Base-by-base conservation (phyloP, 768 basidiomycete genomes). In the Cyathus striatus region DNA sequence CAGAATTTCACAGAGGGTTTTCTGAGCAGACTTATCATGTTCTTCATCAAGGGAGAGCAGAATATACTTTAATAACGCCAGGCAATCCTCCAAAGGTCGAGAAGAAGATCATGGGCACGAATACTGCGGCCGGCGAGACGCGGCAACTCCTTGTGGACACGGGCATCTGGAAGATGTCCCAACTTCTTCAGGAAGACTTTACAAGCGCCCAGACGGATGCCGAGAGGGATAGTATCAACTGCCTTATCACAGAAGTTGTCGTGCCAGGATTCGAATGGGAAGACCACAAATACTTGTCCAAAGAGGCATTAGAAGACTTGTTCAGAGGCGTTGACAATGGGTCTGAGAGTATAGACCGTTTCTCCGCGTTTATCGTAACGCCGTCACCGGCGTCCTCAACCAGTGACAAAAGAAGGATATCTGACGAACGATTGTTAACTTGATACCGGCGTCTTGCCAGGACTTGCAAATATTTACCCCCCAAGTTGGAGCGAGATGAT, bases 211-310 rank as follows among this genome's bases (percentile, higher is more conserved):
- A 49, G 32, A 60, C 66, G 3, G 44, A 52, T 5, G 61, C 64
- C 38, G 56, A 66, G 32, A 56, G 58, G 44, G 57, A 65, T 25
- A 44, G 51, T n/a, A 60, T 61, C 0, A 71, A 77, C 4, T 78
- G 76, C 48, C 56, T 83, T 42, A 78, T 83, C 48, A 74, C 71
- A 14, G 78, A 81, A 59, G 70, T 81, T 4, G 76, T 80, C n/a
- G 69, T 78, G 9, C 78, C 78, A 1, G 76, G 74, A 3, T 77
- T 78, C 49, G 52, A 65, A 26, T 77, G 72, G 72, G 69, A 72
- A 40, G 77, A 77, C 49, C 77, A 79, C 48, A 41, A 57, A 16
- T 78, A 65, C 47, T 49, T 78, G 56, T 66, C 62, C n/a, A 45
- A 30, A 46, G 45, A 52, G 18, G 64, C 42, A 20, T 49, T 77